phyloP scores from a whole-genome alignment of 129 eudicot species.

The Flaveria bidentis region DNA sequence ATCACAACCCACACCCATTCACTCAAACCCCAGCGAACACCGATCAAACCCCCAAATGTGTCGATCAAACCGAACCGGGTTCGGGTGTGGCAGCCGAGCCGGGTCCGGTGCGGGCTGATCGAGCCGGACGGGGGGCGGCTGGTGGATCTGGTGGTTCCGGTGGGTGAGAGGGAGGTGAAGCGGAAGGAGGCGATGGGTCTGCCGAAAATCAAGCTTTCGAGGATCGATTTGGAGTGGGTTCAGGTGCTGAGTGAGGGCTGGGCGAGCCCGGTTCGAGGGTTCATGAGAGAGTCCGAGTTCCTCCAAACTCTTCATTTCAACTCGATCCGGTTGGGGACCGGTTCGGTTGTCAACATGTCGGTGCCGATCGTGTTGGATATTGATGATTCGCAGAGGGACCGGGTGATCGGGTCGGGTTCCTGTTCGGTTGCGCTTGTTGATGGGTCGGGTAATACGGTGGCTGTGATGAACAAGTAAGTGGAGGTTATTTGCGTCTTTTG shows the following conservation, averaged over 20 bases:
- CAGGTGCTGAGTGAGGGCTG: slow-evolving; percentile 95
- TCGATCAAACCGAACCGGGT: too few species aligned
- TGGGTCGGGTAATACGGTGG: slow-evolving; percentile 56
- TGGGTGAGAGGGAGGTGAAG: slow-evolving; percentile 46
- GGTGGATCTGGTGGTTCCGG: slow-evolving; percentile 59
- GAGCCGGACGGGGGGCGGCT: slow-evolving; percentile 91
- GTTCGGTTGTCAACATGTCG: slow-evolving; percentile 87
- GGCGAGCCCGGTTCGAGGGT: slow-evolving; percentile 94
- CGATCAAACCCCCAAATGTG: neutral
- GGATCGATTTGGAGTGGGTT: slow-evolving; percentile 87
- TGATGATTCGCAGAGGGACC: slow-evolving; percentile 60
- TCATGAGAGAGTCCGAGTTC: slow-evolving; percentile 97
- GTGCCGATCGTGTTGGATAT: slow-evolving; percentile 87
- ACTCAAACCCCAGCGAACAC: slow-evolving; percentile 15
- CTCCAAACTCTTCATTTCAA: slow-evolving; percentile 99
- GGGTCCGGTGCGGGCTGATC: slow-evolving; percentile 48
- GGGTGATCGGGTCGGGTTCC: slow-evolving; percentile 46
- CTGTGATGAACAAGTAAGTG: slow-evolving; percentile 76
- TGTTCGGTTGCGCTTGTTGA: slow-evolving; percentile 71
- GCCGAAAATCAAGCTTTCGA: slow-evolving; percentile 63
- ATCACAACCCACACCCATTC: slow-evolving; percentile 44
- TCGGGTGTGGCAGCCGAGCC: neutral
- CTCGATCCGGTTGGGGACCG: slow-evolving; percentile 77
- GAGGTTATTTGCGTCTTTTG: neutral
- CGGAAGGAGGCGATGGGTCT: slow-evolving; percentile 45